These are phyloP conservation scores for Scedosporium apiospermum DNA, from an alignment of 2,329 filamentous ascomycete genomes.

Conservation along the genomic window DNA sequence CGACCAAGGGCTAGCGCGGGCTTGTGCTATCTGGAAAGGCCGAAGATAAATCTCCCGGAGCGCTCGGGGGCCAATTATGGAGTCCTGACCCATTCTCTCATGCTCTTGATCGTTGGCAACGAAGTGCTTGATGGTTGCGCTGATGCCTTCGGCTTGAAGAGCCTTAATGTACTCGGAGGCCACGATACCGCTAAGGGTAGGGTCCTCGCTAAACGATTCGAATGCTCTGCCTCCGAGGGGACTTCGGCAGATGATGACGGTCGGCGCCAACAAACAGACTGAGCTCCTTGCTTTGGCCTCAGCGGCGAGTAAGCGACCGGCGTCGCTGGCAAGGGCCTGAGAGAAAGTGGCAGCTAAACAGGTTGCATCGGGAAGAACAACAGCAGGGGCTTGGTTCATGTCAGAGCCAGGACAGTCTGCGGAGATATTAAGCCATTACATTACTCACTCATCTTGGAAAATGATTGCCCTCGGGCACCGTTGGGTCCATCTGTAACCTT, in stretches of 20 bases:
- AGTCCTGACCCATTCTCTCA: conserved; percentile 19
- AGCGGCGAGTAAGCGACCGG: too few relatives aligned
- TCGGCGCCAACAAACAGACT: conserved; percentile 63
- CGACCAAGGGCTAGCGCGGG: conserved; percentile 29
- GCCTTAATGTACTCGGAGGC: conserved; percentile 33
- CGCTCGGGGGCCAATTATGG: conserved; percentile 19
- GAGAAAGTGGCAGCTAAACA: too few relatives aligned
- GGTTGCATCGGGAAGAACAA: too few relatives aligned
- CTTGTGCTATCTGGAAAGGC: conserved; percentile 34
- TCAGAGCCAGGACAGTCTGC: too few relatives aligned
- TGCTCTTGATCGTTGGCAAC: conserved; percentile 31
- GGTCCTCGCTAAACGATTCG: conserved; percentile 38
- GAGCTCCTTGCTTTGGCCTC: too few relatives aligned
- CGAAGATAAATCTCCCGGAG: conserved; percentile 30
- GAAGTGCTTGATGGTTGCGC: conserved; percentile 36
- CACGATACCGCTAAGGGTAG: conserved; percentile 32
- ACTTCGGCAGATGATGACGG: conserved; percentile 37
- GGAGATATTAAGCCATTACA: too few relatives aligned
- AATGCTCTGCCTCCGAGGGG: conserved; percentile 38
- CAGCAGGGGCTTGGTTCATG: too few relatives aligned
- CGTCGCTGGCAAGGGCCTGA: too few relatives aligned
- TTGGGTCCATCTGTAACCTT: too few relatives aligned
- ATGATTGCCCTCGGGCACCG: too few relatives aligned
- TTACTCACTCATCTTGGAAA: too few relatives aligned
- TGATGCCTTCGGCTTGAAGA: conserved; percentile 30